Base-by-base conservation (phyloP, 495 filamentous ascomycete species). In the Podospora pseudocomata region DNA sequence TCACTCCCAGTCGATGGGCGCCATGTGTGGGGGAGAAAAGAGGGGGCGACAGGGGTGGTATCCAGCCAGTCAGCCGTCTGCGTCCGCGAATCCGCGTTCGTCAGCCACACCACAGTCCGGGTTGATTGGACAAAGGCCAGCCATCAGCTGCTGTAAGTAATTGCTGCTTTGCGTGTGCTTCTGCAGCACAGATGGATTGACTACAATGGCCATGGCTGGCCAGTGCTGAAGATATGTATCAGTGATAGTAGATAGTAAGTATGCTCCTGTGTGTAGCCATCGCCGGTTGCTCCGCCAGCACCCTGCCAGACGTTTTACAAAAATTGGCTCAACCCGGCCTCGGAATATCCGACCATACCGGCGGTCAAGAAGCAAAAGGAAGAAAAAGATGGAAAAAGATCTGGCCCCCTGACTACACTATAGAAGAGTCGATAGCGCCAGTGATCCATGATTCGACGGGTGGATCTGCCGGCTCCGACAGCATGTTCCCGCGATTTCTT, bases 1-100 rank as follows among this genome's bases (percentile, higher is more conserved):
- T 77, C 75, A 75, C 62, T 63, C 66, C 28, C 67, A 63, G 65
- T 60, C 65, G 49, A 61, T 53, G 20, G 18, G 23, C 16, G 18
- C 23, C 30, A 30, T 62, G 23, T 67, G 67, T 67, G 70, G 70
- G 68, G 71, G 62, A 64, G 39, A 66, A 67, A 58, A 20, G 68
- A 69, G 68, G 65, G 60, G 64, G 44, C 49, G 64, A 26, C 68
- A 44, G 34, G 60, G 64, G 32, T 65, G 60, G 65, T 60, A 44
- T 26, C 55, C 55, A 58, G 55, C 68, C 68, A 70, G 60, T 63
- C 20, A 65, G 63, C 59, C 63, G 63, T 63, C 63, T 56, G 67
- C 60, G 20, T 49, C 39, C 39, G 39, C 39, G 60, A 39, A 28
- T 27, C 44, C 68, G 64, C 60, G 60, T 65, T 59, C 65, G 60